Evolutionary conservation across 2,329 filamentous ascomycete species (phyloP), one percentile per base, ranked within the genome.

Genomic region (Dactylonectria macrodidyma): DNA sequence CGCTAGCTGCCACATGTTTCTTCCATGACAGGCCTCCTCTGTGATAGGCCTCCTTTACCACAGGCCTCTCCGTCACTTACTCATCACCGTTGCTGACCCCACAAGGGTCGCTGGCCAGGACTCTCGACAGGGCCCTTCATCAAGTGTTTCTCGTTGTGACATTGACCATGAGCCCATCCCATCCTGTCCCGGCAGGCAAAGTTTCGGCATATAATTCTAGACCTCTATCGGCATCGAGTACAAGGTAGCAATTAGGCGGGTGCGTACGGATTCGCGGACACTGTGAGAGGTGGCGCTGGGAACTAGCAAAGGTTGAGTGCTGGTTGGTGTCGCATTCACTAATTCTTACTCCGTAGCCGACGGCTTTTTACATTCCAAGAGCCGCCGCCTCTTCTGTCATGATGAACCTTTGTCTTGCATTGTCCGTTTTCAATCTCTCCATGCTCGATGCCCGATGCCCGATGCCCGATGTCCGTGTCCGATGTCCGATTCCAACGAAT

Each of bases 141-240:
- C 26, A 30, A 30, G 26, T 30, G 26, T 30, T 30, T 30, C 26
- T 30, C 26, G 26, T 7, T 7, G 26, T 30, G 26, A 30, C 26
- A 30, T 7, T 30, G 26, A 30, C 50, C 46, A 47, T 24, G 22
- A 47, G 19, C 46, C 46, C 46, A 47, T 51, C 46, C 46, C 46
- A 47, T 51, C 33, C 22, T 34, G 11, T 50, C 26, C 44, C 58
- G 58, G 63, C 63, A 61, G 63, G 63, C 63, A 65, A 66, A 38
- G 30, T 33, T 26, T 47, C 24, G 26, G 34, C 46, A 47, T 22
- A 19, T 19, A 44, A n/a, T 9, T 38, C 10, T 46, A 4, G 41
- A 14, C 30, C n/a, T 33, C 50, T 36, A 16, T 30, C 19, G 8
- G 46, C 26, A 30, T 30, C 26, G 7, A 30, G 4, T 30, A 5